A percentile compares a stretch with the other conserved stretches of the same genome.
phyloP scores from a whole-genome alignment of 1,139 yeast species.

The Saccharomyces hybrid region DNA sequence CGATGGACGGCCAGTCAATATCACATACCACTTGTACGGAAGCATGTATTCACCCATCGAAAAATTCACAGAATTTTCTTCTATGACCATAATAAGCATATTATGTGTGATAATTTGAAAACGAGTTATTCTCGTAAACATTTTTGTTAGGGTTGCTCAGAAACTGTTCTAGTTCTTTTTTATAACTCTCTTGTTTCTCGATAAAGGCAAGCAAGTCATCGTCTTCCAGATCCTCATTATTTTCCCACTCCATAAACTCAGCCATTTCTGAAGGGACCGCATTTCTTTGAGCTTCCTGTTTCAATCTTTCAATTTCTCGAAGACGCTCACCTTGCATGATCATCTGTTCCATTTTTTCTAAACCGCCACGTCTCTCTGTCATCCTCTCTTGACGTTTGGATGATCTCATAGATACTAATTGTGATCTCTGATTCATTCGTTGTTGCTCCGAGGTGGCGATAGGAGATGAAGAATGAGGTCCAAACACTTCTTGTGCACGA shows the following conservation, averaged over 20 bases:
- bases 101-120: background rate
- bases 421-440: constrained; percentile 2
- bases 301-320: constrained; percentile 12
- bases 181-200: constrained; percentile 18
- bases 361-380: constrained; percentile 20
- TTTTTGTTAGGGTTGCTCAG: constrained; percentile 7
- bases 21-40: background rate
- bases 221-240: constrained; percentile 18
- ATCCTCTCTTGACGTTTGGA: constrained; percentile 8
- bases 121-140: background rate
- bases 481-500: background rate
- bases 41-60: background rate
- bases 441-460: constrained; percentile 1
- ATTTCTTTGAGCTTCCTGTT: constrained; percentile 18
- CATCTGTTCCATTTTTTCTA: constrained; percentile 22
- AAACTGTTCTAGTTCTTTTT: constrained; percentile 14
- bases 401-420: constrained; percentile 4
- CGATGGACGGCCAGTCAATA: too few relatives aligned
- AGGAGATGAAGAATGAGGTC: constrained; percentile 4
- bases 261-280: constrained; percentile 16
- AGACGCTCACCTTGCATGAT: constrained; percentile 19
- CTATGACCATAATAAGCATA: background rate
- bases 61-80: background rate
- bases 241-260: constrained; percentile 15
- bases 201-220: constrained; percentile 21